These are phyloP conservation scores for Diaporthe longicolla DNA, from an alignment of 2,329 filamentous ascomycete species.

Conservation along the genomic window DNA sequence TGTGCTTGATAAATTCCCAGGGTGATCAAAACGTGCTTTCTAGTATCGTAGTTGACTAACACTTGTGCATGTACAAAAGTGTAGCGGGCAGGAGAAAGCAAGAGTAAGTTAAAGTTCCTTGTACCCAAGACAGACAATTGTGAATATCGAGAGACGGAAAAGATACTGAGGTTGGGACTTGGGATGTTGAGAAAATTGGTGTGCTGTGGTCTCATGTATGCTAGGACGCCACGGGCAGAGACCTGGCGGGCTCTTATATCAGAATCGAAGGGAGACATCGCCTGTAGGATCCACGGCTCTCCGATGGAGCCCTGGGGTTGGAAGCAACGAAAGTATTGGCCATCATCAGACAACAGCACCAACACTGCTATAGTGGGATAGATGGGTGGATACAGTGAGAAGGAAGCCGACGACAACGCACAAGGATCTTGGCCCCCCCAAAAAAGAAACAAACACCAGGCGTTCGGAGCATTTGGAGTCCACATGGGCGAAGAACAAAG, in stretches of 20 bases:
- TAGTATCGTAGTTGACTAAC: not conserved
- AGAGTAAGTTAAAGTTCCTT: not conserved
- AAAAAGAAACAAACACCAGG: slow-evolving; percentile 21
- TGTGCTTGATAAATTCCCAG: no score
- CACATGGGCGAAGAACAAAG: slow-evolving; percentile 32
- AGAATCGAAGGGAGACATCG: slow-evolving; percentile 4
- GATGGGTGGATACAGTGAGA: slow-evolving; percentile 11
- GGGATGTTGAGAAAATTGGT: not conserved
- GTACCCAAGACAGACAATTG: not conserved
- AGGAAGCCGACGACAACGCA: slow-evolving; percentile 28
- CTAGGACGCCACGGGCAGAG: not conserved
- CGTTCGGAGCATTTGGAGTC: slow-evolving; percentile 15
- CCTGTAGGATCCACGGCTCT: slow-evolving; percentile 5
- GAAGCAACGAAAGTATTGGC: slow-evolving; percentile 15
- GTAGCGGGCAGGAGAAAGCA: not conserved
- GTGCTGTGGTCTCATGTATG: not conserved
- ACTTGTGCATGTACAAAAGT: not conserved
- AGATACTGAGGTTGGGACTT: not conserved
- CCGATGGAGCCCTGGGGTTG: slow-evolving; percentile 3
- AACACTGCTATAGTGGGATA: slow-evolving; percentile 14
- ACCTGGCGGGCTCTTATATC: slow-evolving; percentile 25
- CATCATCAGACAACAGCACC: slow-evolving; percentile 19
- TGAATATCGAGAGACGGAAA: not conserved
- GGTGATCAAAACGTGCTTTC: not conserved
- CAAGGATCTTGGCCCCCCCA: slow-evolving; percentile 12